Percentiles rank a stretch among this genome's conserved stretches.
Evolutionary conservation across 208 protist genomes (phyloP).

Genomic region (Trypanosoma caninum): DNA sequence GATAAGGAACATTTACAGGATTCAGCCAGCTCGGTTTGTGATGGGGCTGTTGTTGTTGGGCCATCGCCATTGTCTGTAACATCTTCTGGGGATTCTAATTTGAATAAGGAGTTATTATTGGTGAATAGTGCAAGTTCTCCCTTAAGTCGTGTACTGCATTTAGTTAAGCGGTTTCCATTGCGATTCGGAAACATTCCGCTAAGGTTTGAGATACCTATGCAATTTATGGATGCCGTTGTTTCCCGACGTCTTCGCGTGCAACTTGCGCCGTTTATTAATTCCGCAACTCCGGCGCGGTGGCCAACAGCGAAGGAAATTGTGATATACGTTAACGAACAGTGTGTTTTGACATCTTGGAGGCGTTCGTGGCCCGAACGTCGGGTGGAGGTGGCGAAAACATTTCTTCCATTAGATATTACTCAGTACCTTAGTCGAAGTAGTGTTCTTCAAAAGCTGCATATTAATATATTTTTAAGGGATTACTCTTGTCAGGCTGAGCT

Average conservation of each 20-base stretch:
- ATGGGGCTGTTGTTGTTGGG: neutral
- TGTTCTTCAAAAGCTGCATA: slow-evolving; percentile 39
- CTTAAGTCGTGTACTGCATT: slow-evolving; percentile 52
- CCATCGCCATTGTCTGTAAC: neutral
- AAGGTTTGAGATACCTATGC: slow-evolving; percentile 60
- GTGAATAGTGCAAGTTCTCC: slow-evolving; percentile 59
- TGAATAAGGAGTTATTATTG: slow-evolving; percentile 30
- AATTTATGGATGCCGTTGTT: slow-evolving; percentile 48
- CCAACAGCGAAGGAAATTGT: slow-evolving; percentile 68
- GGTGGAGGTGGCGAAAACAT: slow-evolving; percentile 60
- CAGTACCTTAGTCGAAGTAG: slow-evolving; percentile 38
- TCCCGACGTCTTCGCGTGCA: slow-evolving; percentile 59
- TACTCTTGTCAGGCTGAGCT: slow-evolving; percentile 51
- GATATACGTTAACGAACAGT: slow-evolving; percentile 73
- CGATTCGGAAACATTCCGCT: slow-evolving; percentile 61
- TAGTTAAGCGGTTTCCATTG: slow-evolving; percentile 51
- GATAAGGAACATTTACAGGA: no score
- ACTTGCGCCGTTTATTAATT: slow-evolving; percentile 53
- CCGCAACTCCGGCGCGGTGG: slow-evolving; percentile 59
- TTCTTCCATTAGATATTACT: slow-evolving; percentile 76
- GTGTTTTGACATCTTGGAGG: slow-evolving; percentile 61
- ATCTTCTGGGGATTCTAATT: neutral
- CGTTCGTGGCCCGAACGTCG: slow-evolving; percentile 72
- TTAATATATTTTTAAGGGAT: slow-evolving; percentile 66
- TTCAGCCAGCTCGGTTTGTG: neutral